These are phyloP conservation scores for Leptosphaerulina australis DNA, from an alignment of 2,329 filamentous ascomycete genomes.

Conservation along the genomic window DNA sequence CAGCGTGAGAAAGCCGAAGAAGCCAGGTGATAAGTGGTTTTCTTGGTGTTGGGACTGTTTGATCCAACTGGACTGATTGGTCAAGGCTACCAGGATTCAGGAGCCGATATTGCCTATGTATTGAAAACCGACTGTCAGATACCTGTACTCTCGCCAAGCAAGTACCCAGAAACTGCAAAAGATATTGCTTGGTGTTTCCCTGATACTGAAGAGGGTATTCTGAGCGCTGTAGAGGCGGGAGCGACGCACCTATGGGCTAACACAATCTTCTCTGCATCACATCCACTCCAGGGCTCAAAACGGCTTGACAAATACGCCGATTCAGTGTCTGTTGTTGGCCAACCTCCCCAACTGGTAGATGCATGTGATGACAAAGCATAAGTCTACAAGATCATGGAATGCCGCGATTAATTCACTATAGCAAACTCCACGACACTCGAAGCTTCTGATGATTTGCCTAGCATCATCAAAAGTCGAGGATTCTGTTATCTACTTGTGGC, in stretches of 20 bases:
- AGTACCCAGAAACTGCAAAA: background rate
- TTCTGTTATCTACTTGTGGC: slow-evolving; percentile 51
- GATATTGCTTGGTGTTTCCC: slow-evolving; percentile 4
- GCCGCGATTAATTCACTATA: slow-evolving; percentile 39
- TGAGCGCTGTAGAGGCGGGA: background rate
- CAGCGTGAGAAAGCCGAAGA: slow-evolving; percentile 57
- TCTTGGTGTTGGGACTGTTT: background rate
- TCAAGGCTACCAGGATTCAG: slow-evolving; percentile 57
- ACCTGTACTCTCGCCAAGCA: slow-evolving; percentile 44
- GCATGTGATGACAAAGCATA: slow-evolving; percentile 59
- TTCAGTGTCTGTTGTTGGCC: slow-evolving; percentile 52
- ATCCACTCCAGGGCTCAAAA: background rate
- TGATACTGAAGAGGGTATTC: slow-evolving; percentile 1
- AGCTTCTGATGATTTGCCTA: background rate
- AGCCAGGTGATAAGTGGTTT: slow-evolving; percentile 51
- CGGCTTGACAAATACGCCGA: slow-evolving; percentile 9
- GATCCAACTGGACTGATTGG: background rate
- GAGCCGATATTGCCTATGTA: slow-evolving; percentile 56
- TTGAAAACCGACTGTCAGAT: slow-evolving; percentile 41
- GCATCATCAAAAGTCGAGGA: slow-evolving; percentile 28
- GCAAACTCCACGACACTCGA: background rate
- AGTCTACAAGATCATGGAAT: slow-evolving; percentile 54
- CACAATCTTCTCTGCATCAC: background rate
- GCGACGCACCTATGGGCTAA: slow-evolving; percentile 2
- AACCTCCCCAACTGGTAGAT: slow-evolving; percentile 56